Conservation (phyloP, 2,329 filamentous ascomycete species). For the Colletotrichum sp. region DNA sequence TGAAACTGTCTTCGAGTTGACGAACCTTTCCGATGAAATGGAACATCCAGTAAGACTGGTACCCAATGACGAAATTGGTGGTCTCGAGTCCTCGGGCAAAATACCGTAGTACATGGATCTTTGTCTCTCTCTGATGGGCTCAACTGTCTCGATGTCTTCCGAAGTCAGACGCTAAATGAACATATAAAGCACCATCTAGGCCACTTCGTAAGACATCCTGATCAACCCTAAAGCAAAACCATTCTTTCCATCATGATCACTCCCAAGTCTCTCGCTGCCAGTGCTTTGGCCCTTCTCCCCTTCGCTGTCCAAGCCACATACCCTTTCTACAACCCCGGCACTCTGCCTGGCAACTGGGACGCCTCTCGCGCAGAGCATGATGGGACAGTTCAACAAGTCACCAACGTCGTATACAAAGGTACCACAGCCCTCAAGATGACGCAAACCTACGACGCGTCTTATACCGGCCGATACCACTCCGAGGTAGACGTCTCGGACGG, state of each 20-base stretch:
- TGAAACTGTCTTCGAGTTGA: neutral
- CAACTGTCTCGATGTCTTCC: neutral
- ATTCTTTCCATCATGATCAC: neutral
- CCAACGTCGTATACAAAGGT: neutral
- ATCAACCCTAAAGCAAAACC: neutral
- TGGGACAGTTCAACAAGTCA: conserved; percentile 37
- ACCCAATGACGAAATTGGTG: neutral
- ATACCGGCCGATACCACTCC: neutral
- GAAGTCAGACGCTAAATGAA: neutral
- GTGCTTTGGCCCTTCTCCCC: neutral
- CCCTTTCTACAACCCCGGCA: conserved; percentile 46
- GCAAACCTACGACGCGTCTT: neutral
- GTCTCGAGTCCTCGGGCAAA: neutral
- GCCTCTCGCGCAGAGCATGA: conserved; percentile 41
- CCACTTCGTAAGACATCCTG: neutral
- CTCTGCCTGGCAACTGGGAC: conserved; percentile 42
- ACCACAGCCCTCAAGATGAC: neutral
- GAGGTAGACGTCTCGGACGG: neutral
- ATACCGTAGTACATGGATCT: neutral
- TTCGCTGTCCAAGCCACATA: neutral
- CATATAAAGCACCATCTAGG: neutral
- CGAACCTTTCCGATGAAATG: neutral
- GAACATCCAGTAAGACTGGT: neutral
- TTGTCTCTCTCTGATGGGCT: neutral
- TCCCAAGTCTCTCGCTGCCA: neutral